phyloP scores from a whole-genome alignment of 2,329 filamentous ascomycete species.

The Ascochyta pisi region DNA sequence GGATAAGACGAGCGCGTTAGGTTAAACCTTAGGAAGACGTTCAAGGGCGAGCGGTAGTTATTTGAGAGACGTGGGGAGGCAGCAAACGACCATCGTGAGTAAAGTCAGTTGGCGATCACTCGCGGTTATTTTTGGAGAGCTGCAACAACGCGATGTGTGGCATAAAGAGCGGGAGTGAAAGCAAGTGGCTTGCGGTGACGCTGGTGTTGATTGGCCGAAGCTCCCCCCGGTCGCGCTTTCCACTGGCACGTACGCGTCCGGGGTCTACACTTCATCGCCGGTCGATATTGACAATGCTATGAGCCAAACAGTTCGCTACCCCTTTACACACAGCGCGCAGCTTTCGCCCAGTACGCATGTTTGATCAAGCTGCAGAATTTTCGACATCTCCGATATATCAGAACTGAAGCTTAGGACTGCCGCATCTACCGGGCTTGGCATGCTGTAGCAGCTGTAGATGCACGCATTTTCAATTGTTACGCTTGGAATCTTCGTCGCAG shows the following conservation, averaged over 20 bases:
- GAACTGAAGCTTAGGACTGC: not conserved
- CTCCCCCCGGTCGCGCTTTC: not conserved
- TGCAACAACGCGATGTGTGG: not conserved
- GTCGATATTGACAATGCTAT: constrained; percentile 21
- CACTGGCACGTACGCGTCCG: not conserved
- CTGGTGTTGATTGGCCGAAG: constrained; percentile 11
- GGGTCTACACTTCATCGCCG: not conserved
- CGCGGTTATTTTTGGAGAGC: not conserved
- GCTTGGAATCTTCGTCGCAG: constrained; percentile 97
- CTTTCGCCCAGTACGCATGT: not conserved
- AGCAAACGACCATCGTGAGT: constrained; percentile 1
- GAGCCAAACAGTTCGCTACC: constrained; percentile 19
- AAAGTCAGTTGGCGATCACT: not conserved
- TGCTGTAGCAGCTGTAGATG: constrained; percentile 83
- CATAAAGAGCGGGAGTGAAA: constrained; percentile 1
- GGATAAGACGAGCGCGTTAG: not conserved
- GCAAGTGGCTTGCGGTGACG: not conserved
- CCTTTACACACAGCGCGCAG: constrained; percentile 8
- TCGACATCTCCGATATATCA: not conserved
- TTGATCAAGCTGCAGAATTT: not conserved
- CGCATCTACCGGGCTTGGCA: constrained; percentile 25
- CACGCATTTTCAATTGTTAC: constrained; percentile 97
- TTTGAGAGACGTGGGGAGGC: not conserved
- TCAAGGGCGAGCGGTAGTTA: not conserved
- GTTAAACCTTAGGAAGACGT: not conserved